Percentiles rank a stretch among this genome's conserved stretches.
phyloP scores from a whole-genome alignment of 306 rosid genomes.

The Pyrus bretschneideri region DNA sequence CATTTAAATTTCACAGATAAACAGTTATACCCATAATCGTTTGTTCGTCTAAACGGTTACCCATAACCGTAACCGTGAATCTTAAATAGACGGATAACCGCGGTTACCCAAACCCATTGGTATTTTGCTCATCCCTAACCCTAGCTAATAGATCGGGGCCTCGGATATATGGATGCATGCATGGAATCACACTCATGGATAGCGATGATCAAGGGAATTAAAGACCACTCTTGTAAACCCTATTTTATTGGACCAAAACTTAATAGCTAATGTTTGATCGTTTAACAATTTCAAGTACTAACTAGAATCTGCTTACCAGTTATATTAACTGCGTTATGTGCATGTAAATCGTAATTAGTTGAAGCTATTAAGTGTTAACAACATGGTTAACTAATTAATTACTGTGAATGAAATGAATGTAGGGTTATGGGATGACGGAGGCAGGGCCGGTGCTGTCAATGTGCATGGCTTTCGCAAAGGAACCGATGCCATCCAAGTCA shows the following conservation, averaged over 20 bases:
- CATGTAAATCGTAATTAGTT: not conserved
- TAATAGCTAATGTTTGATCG: not conserved
- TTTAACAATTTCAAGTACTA: not conserved
- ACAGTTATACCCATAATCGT: too few species aligned
- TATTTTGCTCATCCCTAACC: too few species aligned
- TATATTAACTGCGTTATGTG: not conserved
- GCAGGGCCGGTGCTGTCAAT: slow-evolving; percentile 86
- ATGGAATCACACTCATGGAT: not conserved
- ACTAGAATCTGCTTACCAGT: not conserved
- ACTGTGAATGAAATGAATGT: not conserved
- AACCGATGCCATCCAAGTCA: slow-evolving; percentile 51
- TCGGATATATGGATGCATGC: not conserved
- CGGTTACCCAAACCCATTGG: too few species aligned
- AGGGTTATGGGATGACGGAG: slow-evolving; percentile 98
- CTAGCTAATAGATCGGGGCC: not conserved
- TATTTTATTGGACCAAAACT: not conserved
- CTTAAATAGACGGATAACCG: accelerated
- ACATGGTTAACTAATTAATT: not conserved
- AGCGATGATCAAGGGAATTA: not conserved
- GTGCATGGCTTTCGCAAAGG: slow-evolving; percentile 67
- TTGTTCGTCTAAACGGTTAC: too few species aligned
- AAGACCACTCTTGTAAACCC: not conserved
- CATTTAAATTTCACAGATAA: too few species aligned
- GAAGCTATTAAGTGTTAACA: not conserved
- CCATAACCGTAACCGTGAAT: too few species aligned